Conservation (phyloP, 228 moss, liverwort and hornwort species). For the Sphagnum fallax region DNA sequence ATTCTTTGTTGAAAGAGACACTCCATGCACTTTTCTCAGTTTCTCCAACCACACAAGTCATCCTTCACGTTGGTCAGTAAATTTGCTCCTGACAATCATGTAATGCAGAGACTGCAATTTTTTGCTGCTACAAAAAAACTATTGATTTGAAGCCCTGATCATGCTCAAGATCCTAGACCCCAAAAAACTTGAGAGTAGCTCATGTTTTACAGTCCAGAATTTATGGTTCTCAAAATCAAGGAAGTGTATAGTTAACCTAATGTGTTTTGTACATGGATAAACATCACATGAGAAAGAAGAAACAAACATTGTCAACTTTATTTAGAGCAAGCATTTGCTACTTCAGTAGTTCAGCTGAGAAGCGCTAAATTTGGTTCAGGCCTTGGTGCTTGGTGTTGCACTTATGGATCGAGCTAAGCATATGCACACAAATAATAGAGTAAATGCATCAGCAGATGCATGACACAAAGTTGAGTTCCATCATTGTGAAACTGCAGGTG, state of each 20-base stretch:
- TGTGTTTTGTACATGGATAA: no score
- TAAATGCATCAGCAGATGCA: background rate
- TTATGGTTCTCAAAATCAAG: no score
- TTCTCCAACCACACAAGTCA: slow-evolving; percentile 33
- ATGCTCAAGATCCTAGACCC: no score
- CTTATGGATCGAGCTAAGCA: background rate
- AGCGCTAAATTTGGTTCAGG: background rate
- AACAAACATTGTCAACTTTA: background rate
- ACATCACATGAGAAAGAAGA: background rate
- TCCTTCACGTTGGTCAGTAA: slow-evolving; percentile 41
- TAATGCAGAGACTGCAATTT: background rate
- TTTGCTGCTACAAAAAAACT: no score
- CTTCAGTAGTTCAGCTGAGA: background rate
- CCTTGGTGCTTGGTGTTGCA: background rate
- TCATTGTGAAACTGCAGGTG: slow-evolving; percentile 13
- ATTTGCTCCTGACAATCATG: background rate
- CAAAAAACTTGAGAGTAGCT: no score
- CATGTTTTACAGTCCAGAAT: no score
- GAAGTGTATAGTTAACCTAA: no score
- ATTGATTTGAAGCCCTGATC: no score
- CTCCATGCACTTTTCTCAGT: slow-evolving; percentile 29
- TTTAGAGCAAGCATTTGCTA: background rate
- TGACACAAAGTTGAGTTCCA: background rate
- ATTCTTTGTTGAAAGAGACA: slow-evolving; percentile 21
- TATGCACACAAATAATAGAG: no score